phyloP scores from a whole-genome alignment of 257 asterid species.

The Haberlea rhodopensis region DNA sequence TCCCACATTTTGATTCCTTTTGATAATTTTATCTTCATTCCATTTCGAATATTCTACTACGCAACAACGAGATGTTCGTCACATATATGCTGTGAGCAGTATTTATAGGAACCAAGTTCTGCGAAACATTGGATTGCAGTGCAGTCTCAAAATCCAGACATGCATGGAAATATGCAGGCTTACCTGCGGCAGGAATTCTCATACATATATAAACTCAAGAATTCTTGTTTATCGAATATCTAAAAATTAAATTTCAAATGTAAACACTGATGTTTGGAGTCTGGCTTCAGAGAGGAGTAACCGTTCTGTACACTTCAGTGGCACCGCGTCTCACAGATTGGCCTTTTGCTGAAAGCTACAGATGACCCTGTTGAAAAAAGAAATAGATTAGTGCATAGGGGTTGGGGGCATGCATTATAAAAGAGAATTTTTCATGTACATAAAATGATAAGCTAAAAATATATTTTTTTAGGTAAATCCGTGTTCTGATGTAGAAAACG shows the following conservation, averaged over 20 bases:
- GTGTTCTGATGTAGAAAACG: slow-evolving; percentile 12
- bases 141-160: slow-evolving; percentile 20
- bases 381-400: slow-evolving; percentile 2
- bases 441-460: neutral
- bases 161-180: slow-evolving; percentile 23
- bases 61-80: neutral
- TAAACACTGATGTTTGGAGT: too few relatives aligned
- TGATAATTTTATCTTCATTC: slow-evolving; percentile 14
- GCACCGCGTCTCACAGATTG: slow-evolving; percentile 32
- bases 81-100: too few relatives aligned
- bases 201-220: slow-evolving; percentile 3
- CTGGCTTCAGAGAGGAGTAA: neutral
- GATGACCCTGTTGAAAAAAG: slow-evolving; percentile 17
- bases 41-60: neutral
- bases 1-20: slow-evolving; percentile 31
- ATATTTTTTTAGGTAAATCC: slow-evolving; percentile 21
- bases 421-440: neutral
- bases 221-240: slow-evolving; percentile 15
- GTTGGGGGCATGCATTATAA: slow-evolving; percentile 25
- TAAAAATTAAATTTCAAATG: too few relatives aligned
- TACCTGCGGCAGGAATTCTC: slow-evolving; percentile 7
- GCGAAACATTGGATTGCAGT: too few relatives aligned
- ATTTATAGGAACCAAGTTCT: too few relatives aligned
- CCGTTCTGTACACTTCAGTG: slow-evolving; percentile 14
- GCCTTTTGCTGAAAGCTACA: slow-evolving; percentile 31